Percentiles rank a stretch among this genome's conserved stretches.
Evolutionary conservation across 2,329 filamentous ascomycete species (phyloP).

Genomic region (Sordariomycetes sp.): DNA sequence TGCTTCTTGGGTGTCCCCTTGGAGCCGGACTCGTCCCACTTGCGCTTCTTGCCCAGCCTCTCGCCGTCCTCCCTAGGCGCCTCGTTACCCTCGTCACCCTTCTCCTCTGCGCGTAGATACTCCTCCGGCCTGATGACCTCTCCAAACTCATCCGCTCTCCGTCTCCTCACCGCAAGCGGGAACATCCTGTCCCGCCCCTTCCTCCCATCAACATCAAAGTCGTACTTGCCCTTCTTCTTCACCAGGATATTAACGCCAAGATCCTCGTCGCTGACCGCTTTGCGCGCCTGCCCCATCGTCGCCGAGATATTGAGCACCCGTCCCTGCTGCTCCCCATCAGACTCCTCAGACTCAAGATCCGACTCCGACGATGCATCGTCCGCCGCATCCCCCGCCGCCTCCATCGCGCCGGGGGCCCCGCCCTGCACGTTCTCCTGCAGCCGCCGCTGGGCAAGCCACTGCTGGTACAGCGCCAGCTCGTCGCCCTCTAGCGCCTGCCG

Average conservation of each 20-base stretch:
- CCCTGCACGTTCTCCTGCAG: slow-evolving; percentile 69
- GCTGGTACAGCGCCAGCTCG: slow-evolving; percentile 74
- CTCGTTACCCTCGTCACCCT: slow-evolving; percentile 38
- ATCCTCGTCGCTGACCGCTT: slow-evolving; percentile 78
- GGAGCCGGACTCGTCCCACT: slow-evolving; percentile 60
- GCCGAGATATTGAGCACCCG: slow-evolving; percentile 82
- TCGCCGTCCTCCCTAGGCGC: slow-evolving; percentile 34
- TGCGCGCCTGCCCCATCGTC: slow-evolving; percentile 70
- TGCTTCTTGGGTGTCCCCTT: slow-evolving; percentile 44
- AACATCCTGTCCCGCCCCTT: slow-evolving; percentile 89
- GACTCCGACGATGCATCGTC: slow-evolving; percentile 81
- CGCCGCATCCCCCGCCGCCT: slow-evolving; percentile 57
- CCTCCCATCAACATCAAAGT: slow-evolving; percentile 84
- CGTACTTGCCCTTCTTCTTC: slow-evolving; percentile 79
- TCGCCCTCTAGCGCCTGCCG: slow-evolving; percentile 57
- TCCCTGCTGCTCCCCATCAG: slow-evolving; percentile 80
- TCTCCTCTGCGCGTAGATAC: slow-evolving; percentile 83
- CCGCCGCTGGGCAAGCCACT: slow-evolving; percentile 81
- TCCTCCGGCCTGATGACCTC: slow-evolving; percentile 90
- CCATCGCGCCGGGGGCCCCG: slow-evolving; percentile 52
- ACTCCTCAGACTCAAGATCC: slow-evolving; percentile 76
- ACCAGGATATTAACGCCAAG: slow-evolving; percentile 84
- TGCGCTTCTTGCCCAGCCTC: slow-evolving; percentile 79
- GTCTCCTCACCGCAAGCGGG: slow-evolving; percentile 68
- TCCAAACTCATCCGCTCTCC: slow-evolving; percentile 80